Conservation (phyloP, 352 stramenopile genomes). For the Pythium biforme region DNA sequence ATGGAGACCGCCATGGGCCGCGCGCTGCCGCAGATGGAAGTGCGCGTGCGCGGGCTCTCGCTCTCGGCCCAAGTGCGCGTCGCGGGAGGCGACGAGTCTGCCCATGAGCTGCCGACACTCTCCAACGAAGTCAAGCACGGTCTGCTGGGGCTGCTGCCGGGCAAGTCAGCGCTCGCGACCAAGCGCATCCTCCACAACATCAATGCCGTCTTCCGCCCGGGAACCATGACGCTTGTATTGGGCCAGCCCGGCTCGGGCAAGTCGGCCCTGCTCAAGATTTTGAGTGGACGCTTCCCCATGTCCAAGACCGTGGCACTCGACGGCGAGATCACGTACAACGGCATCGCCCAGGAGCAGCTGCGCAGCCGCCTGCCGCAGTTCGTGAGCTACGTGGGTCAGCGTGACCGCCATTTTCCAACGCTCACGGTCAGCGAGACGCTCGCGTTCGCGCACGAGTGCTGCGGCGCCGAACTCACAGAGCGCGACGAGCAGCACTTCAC, state of each 20-base stretch:
- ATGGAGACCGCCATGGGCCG: conserved; percentile 31
- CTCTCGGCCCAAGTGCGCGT: conserved; percentile 33
- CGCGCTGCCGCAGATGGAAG: conserved; percentile 24
- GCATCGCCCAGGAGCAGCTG: conserved; percentile 28
- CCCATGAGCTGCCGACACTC: conserved; percentile 19
- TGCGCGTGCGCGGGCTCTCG: conserved; percentile 38
- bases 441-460: conserved; percentile 29
- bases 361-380: conserved; percentile 45
- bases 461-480: conserved; percentile 18
- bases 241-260: conserved; percentile 26
- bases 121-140: conserved; percentile 8
- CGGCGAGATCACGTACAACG: conserved; percentile 56
- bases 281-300: conserved; percentile 50
- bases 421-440: conserved; percentile 35
- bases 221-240: conserved; percentile 31
- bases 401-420: conserved; percentile 29
- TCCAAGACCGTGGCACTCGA: conserved; percentile 38
- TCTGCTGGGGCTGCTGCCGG: conserved; percentile 3
- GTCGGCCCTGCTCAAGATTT: conserved; percentile 52
- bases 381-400: conserved; percentile 41
- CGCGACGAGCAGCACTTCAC: conserved; percentile 35
- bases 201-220: conserved; percentile 30
- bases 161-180: conserved; percentile 10
- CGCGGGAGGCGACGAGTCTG: not conserved
- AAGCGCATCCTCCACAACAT: conserved; percentile 34